A percentile compares a stretch with the other conserved stretches of the same genome.
These are phyloP conservation scores for Hymenoscyphus scutula DNA, from an alignment of 2,329 filamentous ascomycete species.

Conservation along the genomic window DNA sequence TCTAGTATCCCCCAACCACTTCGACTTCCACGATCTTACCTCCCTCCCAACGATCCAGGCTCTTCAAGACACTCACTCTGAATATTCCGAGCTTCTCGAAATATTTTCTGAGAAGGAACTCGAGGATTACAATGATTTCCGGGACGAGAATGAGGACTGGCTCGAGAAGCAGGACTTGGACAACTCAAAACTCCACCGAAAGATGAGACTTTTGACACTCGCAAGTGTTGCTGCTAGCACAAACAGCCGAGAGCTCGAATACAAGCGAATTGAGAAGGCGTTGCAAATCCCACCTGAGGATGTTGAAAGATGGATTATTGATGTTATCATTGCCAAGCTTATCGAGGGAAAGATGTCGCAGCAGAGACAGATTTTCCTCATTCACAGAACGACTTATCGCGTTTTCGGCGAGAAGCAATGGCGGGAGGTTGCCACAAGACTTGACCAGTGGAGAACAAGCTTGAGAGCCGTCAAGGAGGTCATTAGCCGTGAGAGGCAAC, in stretches of 20 bases:
- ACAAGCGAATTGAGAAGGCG: conserved; percentile 77
- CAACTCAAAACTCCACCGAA: conserved; percentile 74
- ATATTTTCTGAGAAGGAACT: conserved; percentile 93
- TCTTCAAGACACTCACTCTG: conserved; percentile 77
- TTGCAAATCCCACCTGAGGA: conserved; percentile 80
- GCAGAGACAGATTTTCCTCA: conserved; percentile 86
- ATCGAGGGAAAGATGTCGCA: conserved; percentile 97
- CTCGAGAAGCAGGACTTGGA: conserved; percentile 74
- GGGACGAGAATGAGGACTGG: conserved; percentile 85
- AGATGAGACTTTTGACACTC: conserved; percentile 94
- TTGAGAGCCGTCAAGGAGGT: conserved; percentile 75
- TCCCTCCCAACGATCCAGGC: conserved; percentile 77
- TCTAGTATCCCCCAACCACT: conserved; percentile 64
- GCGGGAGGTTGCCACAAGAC: conserved; percentile 84
- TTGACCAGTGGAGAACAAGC: conserved; percentile 88
- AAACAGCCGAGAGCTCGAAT: conserved; percentile 83
- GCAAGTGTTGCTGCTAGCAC: conserved; percentile 83
- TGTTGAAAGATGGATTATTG: conserved; percentile 98
- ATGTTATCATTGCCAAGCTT: conserved; percentile 91
- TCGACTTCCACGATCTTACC: conserved; percentile 71
- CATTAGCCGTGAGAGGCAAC: conserved; percentile 76
- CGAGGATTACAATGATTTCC: conserved; percentile 94
- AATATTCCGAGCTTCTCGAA: conserved; percentile 88
- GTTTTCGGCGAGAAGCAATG: conserved; percentile 98
- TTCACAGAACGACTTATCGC: conserved; percentile 93